Conservation (phyloP, 2,329 filamentous ascomycete genomes). For the Knufia fluminis region DNA sequence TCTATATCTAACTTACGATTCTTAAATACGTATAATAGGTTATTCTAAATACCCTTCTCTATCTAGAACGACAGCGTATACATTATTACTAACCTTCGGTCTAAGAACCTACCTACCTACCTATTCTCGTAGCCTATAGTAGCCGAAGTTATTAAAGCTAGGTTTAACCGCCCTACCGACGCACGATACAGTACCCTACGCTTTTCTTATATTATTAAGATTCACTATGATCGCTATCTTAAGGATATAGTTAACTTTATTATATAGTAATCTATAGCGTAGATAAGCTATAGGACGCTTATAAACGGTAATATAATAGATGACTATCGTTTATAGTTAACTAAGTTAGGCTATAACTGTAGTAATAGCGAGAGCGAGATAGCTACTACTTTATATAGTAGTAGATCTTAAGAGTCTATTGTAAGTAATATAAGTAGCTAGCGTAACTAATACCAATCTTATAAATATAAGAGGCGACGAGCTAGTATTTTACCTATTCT, state of each 20-base stretch:
- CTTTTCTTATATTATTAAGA: slow-evolving; percentile 57
- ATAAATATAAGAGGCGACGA: background rate
- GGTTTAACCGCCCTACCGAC: slow-evolving; percentile 36
- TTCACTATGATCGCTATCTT: slow-evolving; percentile 66
- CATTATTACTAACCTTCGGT: background rate
- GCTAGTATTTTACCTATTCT: background rate
- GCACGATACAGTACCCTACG: slow-evolving; percentile 64
- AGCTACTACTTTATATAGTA: background rate
- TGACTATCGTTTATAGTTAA: background rate
- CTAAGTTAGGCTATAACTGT: no score
- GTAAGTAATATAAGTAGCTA: background rate
- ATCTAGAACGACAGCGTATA: background rate
- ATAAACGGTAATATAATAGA: background rate
- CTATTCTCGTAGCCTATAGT: slow-evolving; percentile 62
- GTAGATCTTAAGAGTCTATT: background rate
- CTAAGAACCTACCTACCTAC: slow-evolving; percentile 16
- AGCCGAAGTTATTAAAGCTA: slow-evolving; percentile 67
- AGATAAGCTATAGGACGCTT: background rate
- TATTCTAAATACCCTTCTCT: background rate
- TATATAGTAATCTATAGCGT: slow-evolving; percentile 49
- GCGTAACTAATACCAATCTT: background rate
- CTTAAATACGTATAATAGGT: background rate
- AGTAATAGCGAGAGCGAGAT: background rate
- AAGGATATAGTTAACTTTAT: slow-evolving; percentile 59
- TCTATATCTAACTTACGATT: background rate